Evolutionary conservation across 192 early-diverging fungal genomes (phyloP), one percentile per base, ranked within the genome.

Genomic region (Gryganskiella cystojenkinii): DNA sequence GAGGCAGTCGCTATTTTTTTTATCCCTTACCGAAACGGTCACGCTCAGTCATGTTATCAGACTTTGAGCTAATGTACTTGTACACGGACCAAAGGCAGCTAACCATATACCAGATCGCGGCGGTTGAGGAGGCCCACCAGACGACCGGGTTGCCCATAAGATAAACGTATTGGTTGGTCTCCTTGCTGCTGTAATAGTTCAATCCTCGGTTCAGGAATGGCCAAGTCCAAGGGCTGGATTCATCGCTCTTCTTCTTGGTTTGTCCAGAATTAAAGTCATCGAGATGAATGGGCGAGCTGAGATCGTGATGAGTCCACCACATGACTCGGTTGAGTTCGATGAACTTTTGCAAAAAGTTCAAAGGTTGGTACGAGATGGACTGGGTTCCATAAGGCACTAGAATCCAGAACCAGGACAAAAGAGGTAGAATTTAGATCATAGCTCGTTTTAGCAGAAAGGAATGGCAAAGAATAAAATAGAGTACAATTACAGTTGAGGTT

Each of bases 181-280:
- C 90, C 50, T 75, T 81, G 19, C 84, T 85, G 46, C 89, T 90
- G 82, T 86, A 94, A 80, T 95, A 98, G 4, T 89, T 90, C 55
- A 99, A 91, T n/a, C 96, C 95, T 46, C 91, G 86, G 34, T 87
- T 81, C 42, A 97, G 85, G 67, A 95, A 86, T 7, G 93, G 91
- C 97, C 97, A 99, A 20, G 88, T 81, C 67, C 84, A 83, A 19
- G 97, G 96, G 1, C 88, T 84, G 34, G 96, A 97, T 43, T 95
- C 93, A 79, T 95, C 97, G 22, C 53, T 65, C 53, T 61, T 69
- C 70, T 87, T 82, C 59, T 84, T 83, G 79, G 82, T 69, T 45
- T 62, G 72, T 15, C 82, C 82, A 50, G 14, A 33, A 28, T 61
- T 45, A 25, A 34, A 34, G 9, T 62, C 33, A n/a, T 20, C 60